A percentile compares a stretch with the other conserved stretches of the same genome.
These are phyloP conservation scores for Moesziomyces sp. DNA, from an alignment of 1,284 basidiomycete species.

Conservation along the genomic window DNA sequence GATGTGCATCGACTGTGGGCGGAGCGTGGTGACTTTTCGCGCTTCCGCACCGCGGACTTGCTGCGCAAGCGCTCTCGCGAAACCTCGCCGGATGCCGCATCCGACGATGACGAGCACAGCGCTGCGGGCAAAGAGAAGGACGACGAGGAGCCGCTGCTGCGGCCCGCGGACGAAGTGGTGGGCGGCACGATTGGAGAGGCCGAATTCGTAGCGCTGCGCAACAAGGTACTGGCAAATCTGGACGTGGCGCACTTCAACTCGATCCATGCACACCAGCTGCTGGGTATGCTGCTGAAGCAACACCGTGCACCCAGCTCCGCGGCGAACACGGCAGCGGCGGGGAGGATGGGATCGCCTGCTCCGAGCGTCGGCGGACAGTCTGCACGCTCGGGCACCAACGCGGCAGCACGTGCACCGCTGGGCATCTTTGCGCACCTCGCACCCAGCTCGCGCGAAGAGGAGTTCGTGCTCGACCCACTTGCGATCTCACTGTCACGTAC, in stretches of 20 bases:
- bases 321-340: conserved; percentile 3
- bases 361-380: conserved; percentile 25
- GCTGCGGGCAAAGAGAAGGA: not conserved
- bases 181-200: conserved; percentile 52
- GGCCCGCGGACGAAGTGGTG: conserved; percentile 4
- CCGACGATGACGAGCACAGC: conserved; percentile 8
- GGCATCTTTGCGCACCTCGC: conserved; percentile 36
- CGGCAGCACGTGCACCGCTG: conserved; percentile 8
- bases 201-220: conserved; percentile 51
- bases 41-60: conserved; percentile 23
- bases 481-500: conserved; percentile 32
- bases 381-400: conserved; percentile 11
- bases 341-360: conserved; percentile 25
- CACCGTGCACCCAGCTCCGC: conserved; percentile 7
- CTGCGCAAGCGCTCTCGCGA: not conserved
- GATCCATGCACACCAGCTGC: conserved; percentile 56
- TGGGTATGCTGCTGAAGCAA: conserved; percentile 55
- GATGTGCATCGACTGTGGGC: conserved; percentile 51
- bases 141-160: conserved; percentile 6
- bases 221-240: conserved; percentile 44
- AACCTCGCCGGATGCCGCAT: not conserved
- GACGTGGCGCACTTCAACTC: conserved; percentile 55
- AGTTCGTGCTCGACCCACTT: conserved; percentile 47
- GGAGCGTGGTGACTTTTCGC: conserved; percentile 59
- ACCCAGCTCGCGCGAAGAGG: conserved; percentile 15